phyloP scores from a whole-genome alignment of 1,284 basidiomycete species.

The Polyporus tsugae region DNA sequence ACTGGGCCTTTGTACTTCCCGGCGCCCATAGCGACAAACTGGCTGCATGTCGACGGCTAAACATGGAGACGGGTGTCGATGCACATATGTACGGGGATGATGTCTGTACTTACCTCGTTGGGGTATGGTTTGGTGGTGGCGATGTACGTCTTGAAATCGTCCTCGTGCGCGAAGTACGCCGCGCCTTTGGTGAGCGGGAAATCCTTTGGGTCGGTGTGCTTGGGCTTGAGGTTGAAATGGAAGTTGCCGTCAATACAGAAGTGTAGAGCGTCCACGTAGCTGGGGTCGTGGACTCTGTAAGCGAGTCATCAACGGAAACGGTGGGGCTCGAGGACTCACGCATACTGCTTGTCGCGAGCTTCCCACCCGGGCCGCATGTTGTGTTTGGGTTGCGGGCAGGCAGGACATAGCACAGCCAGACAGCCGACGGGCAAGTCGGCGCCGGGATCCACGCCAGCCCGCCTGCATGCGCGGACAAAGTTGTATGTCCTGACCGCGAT shows the following conservation, averaged over 20 bases:
- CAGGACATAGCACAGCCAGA: not conserved
- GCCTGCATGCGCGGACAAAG: not conserved
- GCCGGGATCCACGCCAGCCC: not conserved
- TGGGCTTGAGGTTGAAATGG: constrained; percentile 24
- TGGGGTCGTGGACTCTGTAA: not conserved
- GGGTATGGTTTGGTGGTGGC: constrained; percentile 1
- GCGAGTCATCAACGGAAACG: too few species aligned
- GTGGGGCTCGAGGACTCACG: not conserved
- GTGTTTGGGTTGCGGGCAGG: not conserved
- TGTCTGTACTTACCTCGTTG: not conserved
- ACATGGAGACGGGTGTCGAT: too few species aligned
- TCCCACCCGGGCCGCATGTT: not conserved
- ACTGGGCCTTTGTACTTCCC: constrained; percentile 3
- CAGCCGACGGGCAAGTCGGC: not conserved
- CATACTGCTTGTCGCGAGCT: not conserved
- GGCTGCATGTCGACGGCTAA: not conserved
- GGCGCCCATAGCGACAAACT: not conserved
- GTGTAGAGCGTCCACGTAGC: constrained; percentile 15
- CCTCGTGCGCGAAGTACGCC: constrained; percentile 21
- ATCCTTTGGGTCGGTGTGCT: constrained; percentile 19
- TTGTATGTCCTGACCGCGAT: not conserved
- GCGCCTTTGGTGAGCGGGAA: constrained; percentile 12
- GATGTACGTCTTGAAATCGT: constrained; percentile 17
- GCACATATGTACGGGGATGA: too few species aligned
- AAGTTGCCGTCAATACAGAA: constrained; percentile 27